These are phyloP conservation scores for Cenococcum geophilum DNA, from an alignment of 495 filamentous ascomycete species.

Conservation along the genomic window DNA sequence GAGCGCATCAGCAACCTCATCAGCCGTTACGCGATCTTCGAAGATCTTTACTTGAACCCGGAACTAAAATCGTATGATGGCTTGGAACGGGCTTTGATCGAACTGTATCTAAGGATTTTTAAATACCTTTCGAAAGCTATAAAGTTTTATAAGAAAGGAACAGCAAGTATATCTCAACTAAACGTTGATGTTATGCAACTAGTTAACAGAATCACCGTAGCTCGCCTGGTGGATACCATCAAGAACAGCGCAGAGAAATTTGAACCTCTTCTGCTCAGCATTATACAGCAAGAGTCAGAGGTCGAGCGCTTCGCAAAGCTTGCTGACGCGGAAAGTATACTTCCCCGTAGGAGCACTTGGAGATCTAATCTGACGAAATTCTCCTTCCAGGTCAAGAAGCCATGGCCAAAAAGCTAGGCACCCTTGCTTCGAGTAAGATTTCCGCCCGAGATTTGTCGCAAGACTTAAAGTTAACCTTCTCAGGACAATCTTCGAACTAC, in stretches of 20 bases:
- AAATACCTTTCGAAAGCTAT: neutral
- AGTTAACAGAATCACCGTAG: neutral
- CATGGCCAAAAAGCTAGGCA: neutral
- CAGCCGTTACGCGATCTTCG: constrained; percentile 27
- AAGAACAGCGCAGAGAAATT: neutral
- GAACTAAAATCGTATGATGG: neutral
- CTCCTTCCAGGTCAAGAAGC: neutral
- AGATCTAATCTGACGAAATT: neutral
- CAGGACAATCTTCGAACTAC: too few relatives aligned
- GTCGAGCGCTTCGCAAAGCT: neutral
- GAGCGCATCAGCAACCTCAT: constrained; percentile 27
- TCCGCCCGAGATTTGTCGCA: neutral
- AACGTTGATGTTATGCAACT: neutral
- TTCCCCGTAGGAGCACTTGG: neutral
- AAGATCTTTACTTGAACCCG: constrained; percentile 28
- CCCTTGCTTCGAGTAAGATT: neutral
- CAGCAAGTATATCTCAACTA: neutral
- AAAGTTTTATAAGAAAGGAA: neutral
- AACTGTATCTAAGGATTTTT: neutral
- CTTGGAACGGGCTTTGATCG: neutral
- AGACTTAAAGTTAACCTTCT: neutral
- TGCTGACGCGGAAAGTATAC: neutral
- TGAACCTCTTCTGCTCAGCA: neutral
- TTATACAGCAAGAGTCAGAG: neutral
- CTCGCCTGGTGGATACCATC: neutral